Conservation (phyloP, 2,329 filamentous ascomycete species). For the Akanthomyces lecanii region DNA sequence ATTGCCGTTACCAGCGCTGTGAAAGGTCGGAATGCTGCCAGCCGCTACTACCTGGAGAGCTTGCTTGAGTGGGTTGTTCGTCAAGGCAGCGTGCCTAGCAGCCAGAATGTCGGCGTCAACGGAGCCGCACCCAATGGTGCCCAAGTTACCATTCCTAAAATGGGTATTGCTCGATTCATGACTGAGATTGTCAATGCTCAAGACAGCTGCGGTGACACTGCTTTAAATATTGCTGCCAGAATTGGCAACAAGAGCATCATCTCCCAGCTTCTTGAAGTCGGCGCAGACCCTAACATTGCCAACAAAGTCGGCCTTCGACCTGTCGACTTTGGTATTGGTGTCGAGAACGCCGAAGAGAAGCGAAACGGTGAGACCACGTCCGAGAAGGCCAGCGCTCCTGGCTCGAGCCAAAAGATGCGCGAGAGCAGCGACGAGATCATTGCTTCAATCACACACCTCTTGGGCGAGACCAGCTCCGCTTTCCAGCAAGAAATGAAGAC, state of each 20-base stretch:
- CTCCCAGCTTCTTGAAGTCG: slow-evolving; percentile 91
- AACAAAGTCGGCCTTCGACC: slow-evolving; percentile 87
- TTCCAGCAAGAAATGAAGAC: slow-evolving; percentile 77
- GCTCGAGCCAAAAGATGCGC: slow-evolving; percentile 52
- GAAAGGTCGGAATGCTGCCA: slow-evolving; percentile 85
- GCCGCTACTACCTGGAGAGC: slow-evolving; percentile 93
- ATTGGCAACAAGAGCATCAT: slow-evolving; percentile 94
- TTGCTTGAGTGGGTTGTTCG: slow-evolving; percentile 91
- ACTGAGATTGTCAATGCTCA: slow-evolving; percentile 94
- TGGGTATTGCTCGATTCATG: slow-evolving; percentile 90
- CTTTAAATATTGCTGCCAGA: slow-evolving; percentile 85
- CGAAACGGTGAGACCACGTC: slow-evolving; percentile 36
- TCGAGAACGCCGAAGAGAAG: slow-evolving; percentile 49
- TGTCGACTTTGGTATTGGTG: slow-evolving; percentile 89
- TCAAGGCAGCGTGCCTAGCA: slow-evolving; percentile 64
- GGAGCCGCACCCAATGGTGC: slow-evolving; percentile 36
- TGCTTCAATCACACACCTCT: slow-evolving; percentile 74
- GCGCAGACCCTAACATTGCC: slow-evolving; percentile 85
- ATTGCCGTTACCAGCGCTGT: slow-evolving; percentile 95
- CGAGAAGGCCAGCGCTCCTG: slow-evolving; percentile 42
- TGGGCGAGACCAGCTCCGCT: slow-evolving; percentile 72
- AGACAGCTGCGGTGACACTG: slow-evolving; percentile 91
- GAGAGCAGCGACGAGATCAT: slow-evolving; percentile 79
- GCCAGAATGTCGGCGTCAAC: slow-evolving; percentile 38
- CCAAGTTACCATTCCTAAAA: slow-evolving; percentile 52